Base-by-base conservation (phyloP, 148 eudicot species). In the Fagopyrum esculentum region DNA sequence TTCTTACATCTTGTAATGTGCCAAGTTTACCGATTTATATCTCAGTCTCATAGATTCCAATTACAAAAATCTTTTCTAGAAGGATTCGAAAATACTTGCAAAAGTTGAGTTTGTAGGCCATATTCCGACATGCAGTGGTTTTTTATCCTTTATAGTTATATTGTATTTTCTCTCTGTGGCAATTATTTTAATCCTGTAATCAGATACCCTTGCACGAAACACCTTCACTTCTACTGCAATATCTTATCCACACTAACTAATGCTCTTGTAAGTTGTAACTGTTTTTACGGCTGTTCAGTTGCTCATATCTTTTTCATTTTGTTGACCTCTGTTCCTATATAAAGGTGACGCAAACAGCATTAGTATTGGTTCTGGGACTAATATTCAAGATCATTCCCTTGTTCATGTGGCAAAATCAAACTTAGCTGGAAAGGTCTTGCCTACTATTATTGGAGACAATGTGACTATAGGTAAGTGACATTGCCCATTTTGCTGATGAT, bases 361-460 rank as follows among this genome's bases (percentile, higher is more conserved):
- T 74, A 86, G 83, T 71, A 83, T 95, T 72, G 99, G 99, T 15
- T 78, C 94, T 69, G 94, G 97, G 77, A 90, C 98, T 80, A 95
- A 95, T 82, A 95, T 95, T 79, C 99, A 95, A 81, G 99, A 95
- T 82, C 89, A 95, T 74, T 88, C 99, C 75, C 92, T 95, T 78
- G 94, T 95, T 78, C 99, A 95, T 76, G 99, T 95, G 75, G 99
- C 99, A 68, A 95, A 95, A 84, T 80, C 97, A 16, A 95, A 95
- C 85, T 78, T 92, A 73, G 85, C 88, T 47, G 98, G 99, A 82
- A 92, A 92, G 78, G 97, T 95, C 15, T 81, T 90, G 84, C 99
- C 99, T 22, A 90, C 97, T 51, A 87, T 88, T 40, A 87, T 95
- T 77, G 99, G 99, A 43, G 85, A 92, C 85, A 90, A 92, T 73